Conservation (phyloP, 495 filamentous ascomycete species). For the Penicillium bovifimosum region DNA sequence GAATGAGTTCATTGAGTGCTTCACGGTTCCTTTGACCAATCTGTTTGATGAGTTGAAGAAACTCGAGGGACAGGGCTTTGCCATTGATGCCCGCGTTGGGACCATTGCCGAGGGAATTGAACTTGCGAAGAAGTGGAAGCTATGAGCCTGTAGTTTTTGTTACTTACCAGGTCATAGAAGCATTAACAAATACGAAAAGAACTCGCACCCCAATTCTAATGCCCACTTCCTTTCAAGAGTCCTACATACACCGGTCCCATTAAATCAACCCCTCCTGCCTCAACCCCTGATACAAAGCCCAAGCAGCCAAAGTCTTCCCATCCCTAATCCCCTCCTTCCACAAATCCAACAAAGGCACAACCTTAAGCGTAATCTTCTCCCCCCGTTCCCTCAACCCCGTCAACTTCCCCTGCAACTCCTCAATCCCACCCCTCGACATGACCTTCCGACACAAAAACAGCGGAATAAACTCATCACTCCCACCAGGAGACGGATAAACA, state of each 20-base stretch:
- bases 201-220: too few species aligned
- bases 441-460: constrained; percentile 70
- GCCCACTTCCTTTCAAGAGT: too few species aligned
- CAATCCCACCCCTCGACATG: constrained; percentile 57
- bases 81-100: constrained; percentile 79
- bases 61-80: constrained; percentile 69
- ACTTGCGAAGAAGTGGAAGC: constrained; percentile 56
- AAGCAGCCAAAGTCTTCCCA: constrained; percentile 71
- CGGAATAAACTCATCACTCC: constrained; percentile 78
- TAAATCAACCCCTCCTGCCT: constrained; percentile 59
- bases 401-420: constrained; percentile 66
- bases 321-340: constrained; percentile 75
- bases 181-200: neutral
- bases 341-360: constrained; percentile 64
- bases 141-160: constrained; percentile 2
- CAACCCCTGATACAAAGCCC: constrained; percentile 71
- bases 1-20: constrained; percentile 85
- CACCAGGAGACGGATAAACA: constrained; percentile 73
- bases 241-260: constrained; percentile 1
- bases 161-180: neutral
- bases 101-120: constrained; percentile 84
- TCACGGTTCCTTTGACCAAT: constrained; percentile 58
- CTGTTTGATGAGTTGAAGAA: constrained; percentile 63
- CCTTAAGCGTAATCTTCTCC: constrained; percentile 77
- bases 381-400: constrained; percentile 72